These are phyloP conservation scores for Pugionium dolabratum DNA, from an alignment of 345 rosid species.

Conservation along the genomic window DNA sequence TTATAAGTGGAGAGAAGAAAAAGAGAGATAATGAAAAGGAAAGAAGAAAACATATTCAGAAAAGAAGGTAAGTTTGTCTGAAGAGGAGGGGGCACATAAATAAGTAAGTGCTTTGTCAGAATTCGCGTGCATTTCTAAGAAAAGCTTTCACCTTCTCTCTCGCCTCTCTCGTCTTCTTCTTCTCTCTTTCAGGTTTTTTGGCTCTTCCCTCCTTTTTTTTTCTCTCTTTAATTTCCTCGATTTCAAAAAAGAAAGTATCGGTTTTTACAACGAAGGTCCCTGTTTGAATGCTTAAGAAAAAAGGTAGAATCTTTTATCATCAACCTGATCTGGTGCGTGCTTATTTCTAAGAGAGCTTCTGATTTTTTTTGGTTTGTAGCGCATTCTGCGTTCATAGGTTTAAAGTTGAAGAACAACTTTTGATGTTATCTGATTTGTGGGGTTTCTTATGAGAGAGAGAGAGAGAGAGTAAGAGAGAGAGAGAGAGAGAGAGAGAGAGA, in stretches of 20 bases:
- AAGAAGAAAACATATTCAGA: conserved; percentile 42
- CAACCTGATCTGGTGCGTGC: conserved; percentile 24
- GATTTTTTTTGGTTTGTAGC: conserved; percentile 24
- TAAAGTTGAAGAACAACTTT: conserved; percentile 49
- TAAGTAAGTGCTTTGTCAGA: conserved; percentile 42
- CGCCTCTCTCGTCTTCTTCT: neutral
- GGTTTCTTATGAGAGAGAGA: conserved; percentile 21
- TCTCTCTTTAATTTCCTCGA: neutral
- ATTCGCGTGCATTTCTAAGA: conserved; percentile 39
- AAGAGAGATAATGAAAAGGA: conserved; percentile 32
- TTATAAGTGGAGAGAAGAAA: neutral
- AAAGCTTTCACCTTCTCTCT: conserved; percentile 7
- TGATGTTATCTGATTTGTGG: conserved; percentile 48
- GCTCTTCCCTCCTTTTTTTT: conserved; percentile 10
- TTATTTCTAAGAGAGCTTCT: conserved; percentile 8
- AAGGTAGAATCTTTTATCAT: conserved; percentile 32
- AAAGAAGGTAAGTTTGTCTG: conserved; percentile 46
- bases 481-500: neutral
- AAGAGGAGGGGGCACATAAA: conserved; percentile 37
- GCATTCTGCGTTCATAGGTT: conserved; percentile 34
- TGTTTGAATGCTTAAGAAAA: conserved; percentile 23
- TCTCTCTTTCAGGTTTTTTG: neutral
- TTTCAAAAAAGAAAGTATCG: neutral
- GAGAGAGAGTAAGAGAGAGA: neutral
- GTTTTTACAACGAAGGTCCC: conserved; percentile 37